These are phyloP conservation scores for Euphorbia peplus DNA, from an alignment of 345 rosid genomes.

Conservation along the genomic window DNA sequence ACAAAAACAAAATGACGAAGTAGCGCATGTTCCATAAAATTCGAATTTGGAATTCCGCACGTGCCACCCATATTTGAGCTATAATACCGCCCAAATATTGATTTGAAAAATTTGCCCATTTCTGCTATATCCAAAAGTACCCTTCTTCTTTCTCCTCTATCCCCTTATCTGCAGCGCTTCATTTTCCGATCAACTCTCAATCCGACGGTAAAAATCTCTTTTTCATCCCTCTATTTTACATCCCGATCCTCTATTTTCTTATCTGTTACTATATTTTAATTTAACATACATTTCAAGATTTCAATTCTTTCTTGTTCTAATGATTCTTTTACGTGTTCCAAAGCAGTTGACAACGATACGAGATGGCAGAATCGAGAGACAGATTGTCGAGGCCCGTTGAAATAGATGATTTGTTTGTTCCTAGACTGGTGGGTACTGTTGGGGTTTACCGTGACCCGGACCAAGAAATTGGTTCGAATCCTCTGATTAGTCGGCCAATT, in stretches of 20 bases:
- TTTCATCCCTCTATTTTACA: not conserved
- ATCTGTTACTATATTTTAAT: too few relatives aligned
- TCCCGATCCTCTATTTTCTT: not conserved
- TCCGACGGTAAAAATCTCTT: not conserved
- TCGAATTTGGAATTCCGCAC: slow-evolving; percentile 13
- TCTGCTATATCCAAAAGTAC: slow-evolving; percentile 11
- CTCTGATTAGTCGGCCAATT: slow-evolving; percentile 23
- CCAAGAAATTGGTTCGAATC: slow-evolving; percentile 13
- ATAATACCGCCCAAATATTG: slow-evolving; percentile 36
- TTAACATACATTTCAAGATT: not conserved
- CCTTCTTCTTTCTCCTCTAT: not conserved
- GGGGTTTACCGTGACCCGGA: slow-evolving; percentile 38
- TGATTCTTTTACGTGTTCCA: too few relatives aligned
- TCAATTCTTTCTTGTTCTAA: not conserved
- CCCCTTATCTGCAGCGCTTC: not conserved
- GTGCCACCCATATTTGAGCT: not conserved
- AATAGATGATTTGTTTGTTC: slow-evolving; percentile 36
- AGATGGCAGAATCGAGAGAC: slow-evolving; percentile 71
- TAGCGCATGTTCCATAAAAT: not conserved
- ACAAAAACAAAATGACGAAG: not conserved
- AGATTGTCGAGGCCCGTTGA: slow-evolving; percentile 56
- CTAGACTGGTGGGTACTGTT: slow-evolving; percentile 29
- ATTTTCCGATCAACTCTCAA: not conserved
- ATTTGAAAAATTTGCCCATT: slow-evolving; percentile 29
- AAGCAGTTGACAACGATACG: slow-evolving; percentile 9